Evolutionary conservation across 1,139 yeast genomes (phyloP), one percentile per base, ranked within the genome.

Genomic region (Wickerhamomyces sp.): DNA sequence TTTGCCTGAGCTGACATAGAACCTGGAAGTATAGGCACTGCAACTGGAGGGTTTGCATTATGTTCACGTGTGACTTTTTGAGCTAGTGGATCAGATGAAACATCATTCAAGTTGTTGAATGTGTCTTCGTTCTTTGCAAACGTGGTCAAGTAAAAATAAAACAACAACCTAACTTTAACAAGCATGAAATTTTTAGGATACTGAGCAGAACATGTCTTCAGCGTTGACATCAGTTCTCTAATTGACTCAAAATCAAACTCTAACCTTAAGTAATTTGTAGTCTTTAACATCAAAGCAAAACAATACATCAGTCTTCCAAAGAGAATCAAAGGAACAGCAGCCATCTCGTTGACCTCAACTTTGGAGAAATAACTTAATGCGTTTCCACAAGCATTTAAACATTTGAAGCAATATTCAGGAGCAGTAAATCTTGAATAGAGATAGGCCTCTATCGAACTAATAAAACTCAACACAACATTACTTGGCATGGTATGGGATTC

Each of bases 381-480:
- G 72, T 68, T 67, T 33, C 76, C 61, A 60, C 89, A 81, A 4
- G 84, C 72, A 23, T 69, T 66, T 5, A 84, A 71, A 52, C 88
- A 81, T 45, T 71, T 72, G 7, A 43, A 36, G 61, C 63, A 45
- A 62, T 68, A 49, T 70, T 75, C 45, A 76, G 59, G 36, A 68
- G 72, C 6, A 79, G 80, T 59, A 83, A 94, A 61, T 7, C 85
- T 82, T 56, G 89, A 94, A 58, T 84, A 85, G 18, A 88, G 65
- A 58, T 80, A 84, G 0, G 93, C 91, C 54, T 84, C 88, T 13
- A 85, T 81, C 0, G 93, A 76, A 53, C 76, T 77, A 53, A 72
- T 76, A 61, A 75, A 82, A 0, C 58, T 60, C 13, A 47, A 46
- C 27, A 52, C 15, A 1, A 50, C 51, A 37, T 54, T 55, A 15